Evolutionary conservation across 768 basidiomycete species (phyloP).

Genomic region (Neoboletus brunneissimus): DNA sequence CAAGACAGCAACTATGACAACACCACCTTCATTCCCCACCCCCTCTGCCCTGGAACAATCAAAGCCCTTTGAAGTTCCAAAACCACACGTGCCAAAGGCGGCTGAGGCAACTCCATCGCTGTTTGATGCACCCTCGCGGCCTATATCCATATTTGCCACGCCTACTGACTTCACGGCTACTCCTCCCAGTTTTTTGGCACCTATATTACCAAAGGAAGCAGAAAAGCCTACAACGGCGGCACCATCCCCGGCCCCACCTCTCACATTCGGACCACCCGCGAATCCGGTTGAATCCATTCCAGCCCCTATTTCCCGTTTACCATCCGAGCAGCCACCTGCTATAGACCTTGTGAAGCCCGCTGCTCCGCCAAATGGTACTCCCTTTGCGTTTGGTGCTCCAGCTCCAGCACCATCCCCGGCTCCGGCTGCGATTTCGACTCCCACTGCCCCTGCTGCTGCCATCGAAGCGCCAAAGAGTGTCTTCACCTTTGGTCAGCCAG

Average conservation of each 20-base stretch:
- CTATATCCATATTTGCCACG: conserved; percentile 3
- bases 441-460: conserved; percentile 11
- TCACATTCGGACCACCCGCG: conserved; percentile 29
- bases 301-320: conserved; percentile 1
- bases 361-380: conserved; percentile 1
- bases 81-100: conserved; percentile 2
- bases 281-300: conserved; percentile 22
- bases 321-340: conserved; percentile 10
- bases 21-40: conserved; percentile 25
- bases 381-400: conserved; percentile 32
- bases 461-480: conserved; percentile 31
- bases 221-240: conserved; percentile 13
- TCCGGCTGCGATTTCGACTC: background rate
- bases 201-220: conserved; percentile 15
- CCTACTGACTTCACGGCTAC: background rate
- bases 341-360: conserved; percentile 7
- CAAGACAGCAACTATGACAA: conserved; percentile 31
- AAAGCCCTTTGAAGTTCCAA: conserved; percentile 3
- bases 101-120: conserved; percentile 6
- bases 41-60: conserved; percentile 10
- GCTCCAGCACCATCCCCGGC: conserved; percentile 2
- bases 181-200: conserved; percentile 6
- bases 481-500: conserved; percentile 34
- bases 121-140: conserved; percentile 11
- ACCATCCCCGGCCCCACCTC: conserved; percentile 18